These are phyloP conservation scores for Starmerella kuoi DNA, from an alignment of 805 yeast genomes.

Conservation along the genomic window DNA sequence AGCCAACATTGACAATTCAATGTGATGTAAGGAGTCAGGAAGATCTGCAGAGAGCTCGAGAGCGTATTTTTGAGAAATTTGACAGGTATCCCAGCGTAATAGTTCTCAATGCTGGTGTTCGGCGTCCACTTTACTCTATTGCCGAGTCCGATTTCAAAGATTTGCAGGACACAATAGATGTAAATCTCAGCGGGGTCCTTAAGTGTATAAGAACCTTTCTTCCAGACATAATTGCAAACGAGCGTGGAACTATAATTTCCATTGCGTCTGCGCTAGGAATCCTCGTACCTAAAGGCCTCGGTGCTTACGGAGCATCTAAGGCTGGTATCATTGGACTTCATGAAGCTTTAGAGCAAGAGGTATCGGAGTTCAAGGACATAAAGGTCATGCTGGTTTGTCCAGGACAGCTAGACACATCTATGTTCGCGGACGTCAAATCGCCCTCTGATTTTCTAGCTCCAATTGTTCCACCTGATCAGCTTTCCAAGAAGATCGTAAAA, in stretches of 20 bases:
- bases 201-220: slow-evolving; percentile 57
- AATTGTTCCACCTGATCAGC: slow-evolving; percentile 52
- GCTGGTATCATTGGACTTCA: slow-evolving; percentile 77
- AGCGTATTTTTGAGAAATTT: slow-evolving; percentile 34
- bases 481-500: slow-evolving; percentile 46
- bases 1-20: slow-evolving; percentile 21
- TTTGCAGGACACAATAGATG: slow-evolving; percentile 48
- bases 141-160: slow-evolving; percentile 44
- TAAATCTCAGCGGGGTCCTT: slow-evolving; percentile 61
- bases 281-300: slow-evolving; percentile 65
- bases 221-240: slow-evolving; percentile 51
- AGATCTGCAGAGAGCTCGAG: slow-evolving; percentile 35
- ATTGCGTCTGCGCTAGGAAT: slow-evolving; percentile 78
- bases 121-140: slow-evolving; percentile 15
- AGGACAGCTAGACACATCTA: slow-evolving; percentile 65
- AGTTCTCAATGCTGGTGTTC: slow-evolving; percentile 76
- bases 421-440: slow-evolving; percentile 64
- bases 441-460: slow-evolving; percentile 76
- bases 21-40: slow-evolving; percentile 58
- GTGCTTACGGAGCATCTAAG: slow-evolving; percentile 83
- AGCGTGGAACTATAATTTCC: slow-evolving; percentile 67
- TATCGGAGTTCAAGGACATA: slow-evolving; percentile 39
- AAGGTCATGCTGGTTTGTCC: slow-evolving; percentile 71
- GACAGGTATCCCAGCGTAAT: slow-evolving; percentile 52
- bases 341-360: slow-evolving; percentile 62